Evolutionary conservation across 768 basidiomycete species (phyloP).

Genomic region (Agrocybe pediades): DNA sequence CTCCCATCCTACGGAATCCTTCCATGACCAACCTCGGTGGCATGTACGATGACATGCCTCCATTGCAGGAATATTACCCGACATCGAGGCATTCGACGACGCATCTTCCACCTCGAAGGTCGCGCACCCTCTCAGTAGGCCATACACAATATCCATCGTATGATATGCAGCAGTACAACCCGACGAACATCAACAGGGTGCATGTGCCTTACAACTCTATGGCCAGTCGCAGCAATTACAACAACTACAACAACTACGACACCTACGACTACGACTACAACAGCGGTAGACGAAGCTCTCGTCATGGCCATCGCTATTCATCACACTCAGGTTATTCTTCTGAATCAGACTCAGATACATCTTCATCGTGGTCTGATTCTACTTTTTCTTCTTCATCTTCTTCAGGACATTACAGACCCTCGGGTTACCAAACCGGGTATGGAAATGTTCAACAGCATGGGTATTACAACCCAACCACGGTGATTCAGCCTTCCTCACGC

Average conservation of each 20-base stretch:
- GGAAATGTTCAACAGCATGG: neutral
- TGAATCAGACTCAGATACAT: neutral
- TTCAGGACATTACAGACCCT: neutral
- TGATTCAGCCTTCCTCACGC: conserved; percentile 1
- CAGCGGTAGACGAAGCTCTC: neutral
- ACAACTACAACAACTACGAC: neutral
- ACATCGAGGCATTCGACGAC: neutral
- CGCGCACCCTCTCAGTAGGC: neutral
- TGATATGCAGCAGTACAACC: neutral
- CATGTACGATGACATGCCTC: neutral
- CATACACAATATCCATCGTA: neutral
- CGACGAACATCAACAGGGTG: neutral
- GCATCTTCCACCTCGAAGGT: neutral
- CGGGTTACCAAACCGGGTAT: neutral
- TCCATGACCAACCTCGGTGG: neutral
- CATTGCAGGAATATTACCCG: neutral
- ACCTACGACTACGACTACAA: neutral
- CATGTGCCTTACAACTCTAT: neutral
- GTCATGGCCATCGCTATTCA: neutral
- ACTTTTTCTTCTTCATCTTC: neutral
- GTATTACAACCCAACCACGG: neutral
- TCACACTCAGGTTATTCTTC: neutral
- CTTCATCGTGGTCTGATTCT: neutral
- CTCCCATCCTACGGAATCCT: neutral
- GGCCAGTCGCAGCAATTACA: too few relatives aligned